Evolutionary conservation across 1,284 basidiomycete genomes (phyloP).

Genomic region (Boletus smithii): DNA sequence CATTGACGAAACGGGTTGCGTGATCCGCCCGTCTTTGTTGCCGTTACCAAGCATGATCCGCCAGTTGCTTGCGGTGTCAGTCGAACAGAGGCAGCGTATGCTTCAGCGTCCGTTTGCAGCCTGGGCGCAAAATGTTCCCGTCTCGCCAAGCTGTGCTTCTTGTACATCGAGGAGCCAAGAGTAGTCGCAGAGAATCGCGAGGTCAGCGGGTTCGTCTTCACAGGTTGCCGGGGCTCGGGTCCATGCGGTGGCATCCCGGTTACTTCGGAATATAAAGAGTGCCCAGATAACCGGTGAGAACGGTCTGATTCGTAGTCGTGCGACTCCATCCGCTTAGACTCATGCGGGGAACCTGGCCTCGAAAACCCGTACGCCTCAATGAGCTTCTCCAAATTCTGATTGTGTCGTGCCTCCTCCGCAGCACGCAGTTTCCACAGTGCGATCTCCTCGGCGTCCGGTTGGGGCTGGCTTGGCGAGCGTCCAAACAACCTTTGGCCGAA

Average conservation of each 20-base stretch:
- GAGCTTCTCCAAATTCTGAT: constrained; percentile 49
- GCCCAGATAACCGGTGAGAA: constrained; percentile 43
- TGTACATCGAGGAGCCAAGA: constrained; percentile 30
- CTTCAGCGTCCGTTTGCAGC: constrained; percentile 54
- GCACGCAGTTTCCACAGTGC: constrained; percentile 43
- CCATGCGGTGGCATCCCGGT: constrained; percentile 57
- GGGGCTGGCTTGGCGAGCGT: constrained; percentile 34
- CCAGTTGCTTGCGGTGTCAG: constrained; percentile 23
- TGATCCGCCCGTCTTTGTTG: constrained; percentile 41
- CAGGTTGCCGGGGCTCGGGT: constrained; percentile 66
- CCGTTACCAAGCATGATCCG: constrained; percentile 32
- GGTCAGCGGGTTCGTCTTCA: constrained; percentile 45
- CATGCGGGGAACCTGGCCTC: constrained; percentile 33
- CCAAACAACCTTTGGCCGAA: constrained; percentile 60
- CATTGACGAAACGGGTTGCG: constrained; percentile 50
- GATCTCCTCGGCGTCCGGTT: constrained; percentile 40
- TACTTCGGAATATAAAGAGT: constrained; percentile 64
- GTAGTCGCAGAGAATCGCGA: constrained; percentile 49
- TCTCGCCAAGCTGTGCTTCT: constrained; percentile 24
- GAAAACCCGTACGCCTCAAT: constrained; percentile 52
- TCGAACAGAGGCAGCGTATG: constrained; percentile 50
- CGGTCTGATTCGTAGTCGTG: constrained; percentile 30
- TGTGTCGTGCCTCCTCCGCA: constrained; percentile 49
- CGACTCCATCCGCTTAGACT: constrained; percentile 20
- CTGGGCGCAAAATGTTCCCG: constrained; percentile 28